phyloP scores from a whole-genome alignment of 768 basidiomycete genomes.

The Heimioporus sp. region DNA sequence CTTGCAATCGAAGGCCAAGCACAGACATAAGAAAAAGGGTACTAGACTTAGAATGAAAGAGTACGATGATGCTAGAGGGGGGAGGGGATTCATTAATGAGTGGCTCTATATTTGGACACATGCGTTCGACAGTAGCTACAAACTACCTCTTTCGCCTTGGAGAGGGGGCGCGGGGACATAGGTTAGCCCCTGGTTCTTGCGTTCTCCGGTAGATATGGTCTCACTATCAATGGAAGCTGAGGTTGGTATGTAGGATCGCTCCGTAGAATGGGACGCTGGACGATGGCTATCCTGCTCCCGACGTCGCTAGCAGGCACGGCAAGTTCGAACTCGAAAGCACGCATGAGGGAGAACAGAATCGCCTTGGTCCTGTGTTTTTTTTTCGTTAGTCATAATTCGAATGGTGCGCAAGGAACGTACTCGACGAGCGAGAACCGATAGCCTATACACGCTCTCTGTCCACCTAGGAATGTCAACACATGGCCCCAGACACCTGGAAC shows the following conservation, averaged over 20 bases:
- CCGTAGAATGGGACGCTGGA: constrained; percentile 4
- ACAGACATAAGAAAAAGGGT: no score
- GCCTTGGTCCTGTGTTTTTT: constrained; percentile 4
- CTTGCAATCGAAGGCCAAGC: no score
- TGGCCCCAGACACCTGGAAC: constrained; percentile 65
- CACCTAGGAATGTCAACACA: constrained; percentile 60
- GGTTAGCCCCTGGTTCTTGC: background rate
- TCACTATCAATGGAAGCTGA: background rate
- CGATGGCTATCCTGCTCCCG: background rate
- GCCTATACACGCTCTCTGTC: constrained; percentile 65
- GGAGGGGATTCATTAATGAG: no score
- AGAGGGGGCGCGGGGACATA: no score
- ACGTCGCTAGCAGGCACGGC: constrained; percentile 8
- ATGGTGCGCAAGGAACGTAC: constrained; percentile 32
- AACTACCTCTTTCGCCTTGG: no score
- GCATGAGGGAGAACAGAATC: constrained; percentile 6
- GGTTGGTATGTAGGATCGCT: background rate
- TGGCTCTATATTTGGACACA: no score
- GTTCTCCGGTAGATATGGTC: background rate
- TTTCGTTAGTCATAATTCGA: background rate
- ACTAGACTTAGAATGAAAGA: no score
- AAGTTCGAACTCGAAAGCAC: constrained; percentile 10
- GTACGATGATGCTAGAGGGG: no score
- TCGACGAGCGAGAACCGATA: constrained; percentile 63
- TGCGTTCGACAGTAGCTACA: no score